A percentile compares a stretch with the other conserved stretches of the same genome.
phyloP scores from a whole-genome alignment of 306 rosid species.

The Psophocarpus tetragonolobus region DNA sequence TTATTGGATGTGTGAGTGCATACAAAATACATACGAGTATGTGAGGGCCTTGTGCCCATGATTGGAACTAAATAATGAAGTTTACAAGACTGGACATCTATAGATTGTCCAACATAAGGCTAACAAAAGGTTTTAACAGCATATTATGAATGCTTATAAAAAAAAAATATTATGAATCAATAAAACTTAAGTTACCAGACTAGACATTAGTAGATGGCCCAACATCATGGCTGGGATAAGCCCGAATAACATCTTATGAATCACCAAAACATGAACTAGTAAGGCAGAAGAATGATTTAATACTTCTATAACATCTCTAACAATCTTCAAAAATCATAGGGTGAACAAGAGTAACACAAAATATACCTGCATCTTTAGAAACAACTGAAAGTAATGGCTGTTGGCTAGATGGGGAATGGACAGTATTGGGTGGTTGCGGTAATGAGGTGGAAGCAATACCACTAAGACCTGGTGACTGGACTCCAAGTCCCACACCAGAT shows the following conservation, averaged over 20 bases:
- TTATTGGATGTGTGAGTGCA: neutral
- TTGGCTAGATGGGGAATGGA: slow-evolving; percentile 66
- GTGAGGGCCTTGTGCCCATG: neutral
- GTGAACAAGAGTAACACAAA: neutral
- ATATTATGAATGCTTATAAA: no score
- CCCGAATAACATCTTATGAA: neutral
- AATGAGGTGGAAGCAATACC: slow-evolving; percentile 52
- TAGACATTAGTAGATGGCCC: neutral
- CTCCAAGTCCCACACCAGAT: slow-evolving; percentile 64
- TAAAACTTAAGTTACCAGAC: neutral
- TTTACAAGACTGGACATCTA: no score
- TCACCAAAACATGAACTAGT: neutral
- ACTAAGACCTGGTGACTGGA: slow-evolving; percentile 64
- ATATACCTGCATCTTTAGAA: slow-evolving; percentile 65
- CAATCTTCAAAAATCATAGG: neutral
- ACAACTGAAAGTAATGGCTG: slow-evolving; percentile 52
- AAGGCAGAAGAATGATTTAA: neutral
- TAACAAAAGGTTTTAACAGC: neutral
- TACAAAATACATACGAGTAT: neutral
- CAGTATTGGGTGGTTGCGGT: slow-evolving; percentile 62
- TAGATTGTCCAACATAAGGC: neutral
- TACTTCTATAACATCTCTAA: neutral
- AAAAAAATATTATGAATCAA: neutral
- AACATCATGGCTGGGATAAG: neutral
- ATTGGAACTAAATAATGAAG: neutral